Evolutionary conservation across 2,329 filamentous ascomycete genomes (phyloP), one percentile per base, ranked within the genome.

Genomic region (Trichoderma oligosporum): DNA sequence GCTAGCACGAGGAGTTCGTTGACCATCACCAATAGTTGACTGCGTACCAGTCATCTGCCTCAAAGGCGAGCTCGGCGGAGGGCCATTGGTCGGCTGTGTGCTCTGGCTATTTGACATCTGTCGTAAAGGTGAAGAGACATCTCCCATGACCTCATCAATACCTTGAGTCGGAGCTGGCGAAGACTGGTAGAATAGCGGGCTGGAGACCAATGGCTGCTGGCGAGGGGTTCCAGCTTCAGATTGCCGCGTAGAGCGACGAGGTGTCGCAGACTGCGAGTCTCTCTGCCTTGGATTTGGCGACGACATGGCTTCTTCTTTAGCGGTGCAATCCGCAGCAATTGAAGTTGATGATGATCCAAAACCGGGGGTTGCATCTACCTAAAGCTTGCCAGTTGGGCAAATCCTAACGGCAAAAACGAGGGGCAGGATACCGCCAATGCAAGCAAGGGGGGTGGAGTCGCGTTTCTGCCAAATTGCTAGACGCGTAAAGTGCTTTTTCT

Each of bases 151-250:
- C 29, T 61, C 69, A 65, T 70, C 63, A 31, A 56, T 60, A 27
- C 61, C 64, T n/a, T 64, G 65, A 7, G 53, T 60, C 1, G 69
- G 66, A 12, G 66, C 64, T 1, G 76, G 73, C 6, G 78, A 76
- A 2, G 78, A 83, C 65, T 81, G 83, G 72, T 86, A 95, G 72
- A 89, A 89, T 62, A 96, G 79, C 38, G 92, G 92, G 58, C 91
- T 96, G 4, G 91, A 94, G 4, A 83, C 82, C 61, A 86, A 76
- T 64, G 80, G 77, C 20, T 73, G 64, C 31, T 75, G 74, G 49
- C 77, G 76, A 61, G 80, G 80, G 51, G 79, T 81, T 33, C 55
- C 61, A 35, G 66, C 63, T 56, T 71, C 64, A 14, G 71, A 66
- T 52, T 70, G 78, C 52, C 79, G 76, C 44, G 66, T 64, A 48